Percentiles rank a stretch among this genome's conserved stretches.
Conservation (phyloP, 2,329 filamentous ascomycete genomes). For the Phaeosphaeria sp. region DNA sequence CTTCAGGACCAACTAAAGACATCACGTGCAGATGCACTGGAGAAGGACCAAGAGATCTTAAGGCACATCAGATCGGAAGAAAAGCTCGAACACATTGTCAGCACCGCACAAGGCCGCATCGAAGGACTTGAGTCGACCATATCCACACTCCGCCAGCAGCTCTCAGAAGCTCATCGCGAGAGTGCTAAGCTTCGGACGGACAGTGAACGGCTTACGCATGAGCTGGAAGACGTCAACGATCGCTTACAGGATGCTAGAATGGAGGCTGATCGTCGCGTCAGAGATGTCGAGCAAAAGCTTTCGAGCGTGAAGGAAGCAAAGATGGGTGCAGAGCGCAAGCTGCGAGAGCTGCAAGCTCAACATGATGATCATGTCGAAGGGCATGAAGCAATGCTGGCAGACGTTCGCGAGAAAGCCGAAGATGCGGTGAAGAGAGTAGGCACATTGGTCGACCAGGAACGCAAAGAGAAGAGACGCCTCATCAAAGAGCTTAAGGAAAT, state of each 20-base stretch:
- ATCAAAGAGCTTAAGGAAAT: conserved; percentile 34
- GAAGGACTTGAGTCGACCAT: conserved; percentile 37
- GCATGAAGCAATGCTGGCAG: conserved; percentile 33
- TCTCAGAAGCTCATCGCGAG: conserved; percentile 40
- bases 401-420: conserved; percentile 43
- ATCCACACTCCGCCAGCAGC: conserved; percentile 39
- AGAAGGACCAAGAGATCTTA: conserved; percentile 35
- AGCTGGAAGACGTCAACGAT: conserved; percentile 36
- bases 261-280: conserved; percentile 37
- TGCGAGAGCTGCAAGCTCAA: conserved; percentile 35
- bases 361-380: conserved; percentile 36
- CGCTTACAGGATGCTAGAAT: conserved; percentile 29
- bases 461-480: conserved; percentile 38
- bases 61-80: conserved; percentile 34
- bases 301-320: conserved; percentile 36
- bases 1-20: conserved; percentile 32
- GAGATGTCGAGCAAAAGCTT: conserved; percentile 40
- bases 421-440: conserved; percentile 44
- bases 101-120: conserved; percentile 36
- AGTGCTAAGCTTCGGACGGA: conserved; percentile 30
- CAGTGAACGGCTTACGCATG: conserved; percentile 32
- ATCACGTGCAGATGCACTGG: conserved; percentile 19
- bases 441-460: conserved; percentile 41
- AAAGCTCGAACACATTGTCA: conserved; percentile 30
- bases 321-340: conserved; percentile 28